Base-by-base conservation (phyloP, 768 basidiomycete species). In the Paxillus involutus region DNA sequence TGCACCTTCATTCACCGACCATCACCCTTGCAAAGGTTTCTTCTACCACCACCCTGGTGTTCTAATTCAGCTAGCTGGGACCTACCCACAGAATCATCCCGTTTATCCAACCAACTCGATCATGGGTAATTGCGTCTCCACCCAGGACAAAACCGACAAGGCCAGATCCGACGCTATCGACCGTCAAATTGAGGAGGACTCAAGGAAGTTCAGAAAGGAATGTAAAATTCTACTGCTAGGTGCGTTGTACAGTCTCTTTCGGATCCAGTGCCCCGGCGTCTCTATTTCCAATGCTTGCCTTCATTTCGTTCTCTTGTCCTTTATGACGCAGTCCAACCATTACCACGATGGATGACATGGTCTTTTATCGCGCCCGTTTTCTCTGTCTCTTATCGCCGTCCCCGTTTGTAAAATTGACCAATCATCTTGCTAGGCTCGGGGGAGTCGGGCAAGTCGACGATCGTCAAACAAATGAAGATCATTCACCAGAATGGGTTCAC, bases 391-490 rank as follows among this genome's bases (percentile, higher is more conserved):
- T 26, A 29, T 49, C 29, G 26, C 13, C 29, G 11, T 43, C 29
- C 32, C 47, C 16, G 39, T 42, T 43, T 32, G 24, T 4, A 10
- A n/a, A 29, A 9, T 35, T 52, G 10, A 53, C 30, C 37, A 16
- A 17, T 33, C 47, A 26, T 6, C 30, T 17, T 26, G n/a, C 13
- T 61, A 95, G 94, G 95, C 51, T 94, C 94, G 13, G 93, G 95
- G 63, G 94, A 96, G 75, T 91, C 89, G 0, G 96, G 95, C 6
- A 98, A 98, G 74, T 87, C 85, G 4, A 98, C 95, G 0, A 93
- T 98, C 59, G 94, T 97, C 35, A 98, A 98, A 69, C 95, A 98
- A 71, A 97, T 98, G 94, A 97, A 96, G 79, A 95, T 98, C 53
- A 94, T 98, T 46, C 91, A 98, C 69, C 91, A 96, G 69, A 85